Percentiles rank a stretch among this genome's conserved stretches.
Evolutionary conservation across 2,329 filamentous ascomycete species (phyloP).

Genomic region (Talaromyces sp.): DNA sequence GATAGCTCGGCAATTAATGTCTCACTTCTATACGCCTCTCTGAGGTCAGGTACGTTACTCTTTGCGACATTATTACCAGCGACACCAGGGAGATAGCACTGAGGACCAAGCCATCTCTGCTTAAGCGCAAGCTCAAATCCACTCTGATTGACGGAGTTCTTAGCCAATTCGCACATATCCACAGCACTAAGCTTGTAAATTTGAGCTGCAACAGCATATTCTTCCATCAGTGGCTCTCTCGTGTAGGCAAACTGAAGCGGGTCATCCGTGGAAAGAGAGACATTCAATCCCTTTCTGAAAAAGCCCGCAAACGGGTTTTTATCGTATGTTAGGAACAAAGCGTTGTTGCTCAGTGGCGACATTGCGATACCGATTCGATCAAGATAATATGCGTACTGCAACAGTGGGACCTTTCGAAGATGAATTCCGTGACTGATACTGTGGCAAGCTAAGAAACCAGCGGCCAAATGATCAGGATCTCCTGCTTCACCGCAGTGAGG

Average conservation of each 20-base stretch:
- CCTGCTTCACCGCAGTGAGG: constrained; percentile 96
- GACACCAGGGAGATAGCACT: constrained; percentile 72
- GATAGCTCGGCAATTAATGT: constrained; percentile 77
- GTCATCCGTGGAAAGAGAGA: constrained; percentile 93
- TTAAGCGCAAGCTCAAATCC: constrained; percentile 89
- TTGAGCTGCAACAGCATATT: constrained; percentile 95
- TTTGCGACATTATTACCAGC: constrained; percentile 89
- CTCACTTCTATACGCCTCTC: constrained; percentile 83
- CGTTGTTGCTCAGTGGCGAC: constrained; percentile 98
- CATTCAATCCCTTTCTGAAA: constrained; percentile 89
- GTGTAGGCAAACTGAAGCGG: constrained; percentile 97
- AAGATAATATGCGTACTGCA: constrained; percentile 97
- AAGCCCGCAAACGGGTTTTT: constrained; percentile 94
- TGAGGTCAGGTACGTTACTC: constrained; percentile 90
- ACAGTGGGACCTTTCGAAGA: constrained; percentile 83
- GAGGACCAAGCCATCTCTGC: constrained; percentile 79
- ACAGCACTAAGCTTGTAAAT: constrained; percentile 97
- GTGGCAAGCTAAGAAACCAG: constrained; percentile 85
- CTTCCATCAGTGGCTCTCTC: constrained; percentile 95
- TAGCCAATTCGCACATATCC: constrained; percentile 97
- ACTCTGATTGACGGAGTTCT: constrained; percentile 91
- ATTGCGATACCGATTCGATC: constrained; percentile 98
- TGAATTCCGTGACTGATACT: constrained; percentile 94
- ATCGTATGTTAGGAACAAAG: constrained; percentile 91
- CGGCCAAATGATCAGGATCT: constrained; percentile 91